phyloP scores from a whole-genome alignment of 305 asterid species.

The Rubia tinctorum region DNA sequence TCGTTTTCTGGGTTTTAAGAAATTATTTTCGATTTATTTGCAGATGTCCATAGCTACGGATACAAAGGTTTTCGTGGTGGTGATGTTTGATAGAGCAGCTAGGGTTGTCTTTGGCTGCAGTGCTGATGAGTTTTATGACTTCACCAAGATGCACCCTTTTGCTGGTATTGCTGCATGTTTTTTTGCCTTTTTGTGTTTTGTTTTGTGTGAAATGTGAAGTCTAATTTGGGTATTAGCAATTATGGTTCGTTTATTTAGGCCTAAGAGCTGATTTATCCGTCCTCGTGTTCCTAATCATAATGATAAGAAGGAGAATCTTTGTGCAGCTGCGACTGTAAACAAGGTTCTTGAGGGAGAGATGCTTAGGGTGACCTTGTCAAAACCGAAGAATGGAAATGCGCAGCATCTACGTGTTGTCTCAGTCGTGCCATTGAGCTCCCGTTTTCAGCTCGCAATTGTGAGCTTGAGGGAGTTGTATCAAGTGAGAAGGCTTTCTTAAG shows the following conservation, averaged over 20 bases:
- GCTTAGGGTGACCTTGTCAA: slow-evolving; percentile 61
- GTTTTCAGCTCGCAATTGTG: slow-evolving; percentile 63
- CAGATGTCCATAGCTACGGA: slow-evolving; percentile 88
- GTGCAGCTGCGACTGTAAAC: slow-evolving; percentile 47
- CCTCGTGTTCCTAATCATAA: not conserved
- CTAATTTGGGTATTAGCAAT: not conserved
- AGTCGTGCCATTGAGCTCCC: slow-evolving; percentile 59
- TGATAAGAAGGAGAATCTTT: slow-evolving; percentile 12
- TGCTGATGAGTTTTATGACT: slow-evolving; percentile 76
- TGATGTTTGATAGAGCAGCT: slow-evolving; percentile 90
- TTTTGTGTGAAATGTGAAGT: not conserved
- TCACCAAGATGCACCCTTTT: slow-evolving; percentile 64
- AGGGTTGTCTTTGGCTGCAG: slow-evolving; percentile 88
- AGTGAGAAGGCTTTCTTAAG: slow-evolving; percentile 32
- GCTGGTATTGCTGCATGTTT: slow-evolving; percentile 43
- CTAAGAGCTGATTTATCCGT: not conserved
- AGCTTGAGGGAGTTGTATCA: slow-evolving; percentile 57
- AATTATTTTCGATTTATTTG: slow-evolving; percentile 14
- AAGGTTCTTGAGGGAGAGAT: slow-evolving; percentile 78
- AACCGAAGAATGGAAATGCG: slow-evolving; percentile 80
- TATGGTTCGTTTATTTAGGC: not conserved
- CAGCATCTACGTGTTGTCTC: slow-evolving; percentile 76
- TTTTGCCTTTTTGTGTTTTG: too few species aligned
- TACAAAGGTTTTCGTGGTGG: slow-evolving; percentile 58
- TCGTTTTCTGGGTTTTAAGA: not conserved